These are phyloP conservation scores for Posidonia australis DNA, from an alignment of 106 monocot species.

Conservation along the genomic window DNA sequence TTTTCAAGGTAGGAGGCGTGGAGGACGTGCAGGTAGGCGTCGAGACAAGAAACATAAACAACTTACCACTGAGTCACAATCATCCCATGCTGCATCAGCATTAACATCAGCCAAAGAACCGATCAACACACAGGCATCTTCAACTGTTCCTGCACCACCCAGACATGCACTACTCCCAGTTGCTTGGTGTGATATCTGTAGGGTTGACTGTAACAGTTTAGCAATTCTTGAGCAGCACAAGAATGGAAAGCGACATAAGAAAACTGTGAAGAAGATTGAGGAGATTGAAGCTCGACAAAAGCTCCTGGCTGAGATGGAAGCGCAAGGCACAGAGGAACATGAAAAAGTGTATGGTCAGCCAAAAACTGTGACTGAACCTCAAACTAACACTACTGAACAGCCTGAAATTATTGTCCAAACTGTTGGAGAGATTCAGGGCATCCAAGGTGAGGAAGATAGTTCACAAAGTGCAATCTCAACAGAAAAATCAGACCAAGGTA, in stretches of 20 bases:
- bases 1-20: slow-evolving; percentile 11
- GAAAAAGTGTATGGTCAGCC: background rate
- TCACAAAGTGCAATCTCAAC: too few species aligned
- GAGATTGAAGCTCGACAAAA: slow-evolving; percentile 48
- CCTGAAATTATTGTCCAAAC: too few species aligned
- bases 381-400: background rate
- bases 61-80: background rate
- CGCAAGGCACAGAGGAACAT: background rate
- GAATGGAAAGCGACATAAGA: slow-evolving; percentile 67
- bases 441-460: too few species aligned
- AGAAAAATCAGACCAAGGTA: too few species aligned
- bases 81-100: background rate
- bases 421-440: too few species aligned
- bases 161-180: slow-evolving; percentile 12
- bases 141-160: background rate
- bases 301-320: slow-evolving; percentile 27
- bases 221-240: slow-evolving; percentile 75
- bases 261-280: slow-evolving; percentile 36
- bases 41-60: slow-evolving; percentile 17
- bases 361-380: too few species aligned
- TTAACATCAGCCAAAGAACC: slow-evolving; percentile 3
- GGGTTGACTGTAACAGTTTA: slow-evolving; percentile 65
- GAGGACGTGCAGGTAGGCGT: slow-evolving; percentile 18
- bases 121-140: background rate
- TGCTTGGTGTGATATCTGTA: slow-evolving; percentile 70